Evolutionary conservation across 495 filamentous ascomycete species (phyloP).

Genomic region (Hypomontagnella submonticulosa): DNA sequence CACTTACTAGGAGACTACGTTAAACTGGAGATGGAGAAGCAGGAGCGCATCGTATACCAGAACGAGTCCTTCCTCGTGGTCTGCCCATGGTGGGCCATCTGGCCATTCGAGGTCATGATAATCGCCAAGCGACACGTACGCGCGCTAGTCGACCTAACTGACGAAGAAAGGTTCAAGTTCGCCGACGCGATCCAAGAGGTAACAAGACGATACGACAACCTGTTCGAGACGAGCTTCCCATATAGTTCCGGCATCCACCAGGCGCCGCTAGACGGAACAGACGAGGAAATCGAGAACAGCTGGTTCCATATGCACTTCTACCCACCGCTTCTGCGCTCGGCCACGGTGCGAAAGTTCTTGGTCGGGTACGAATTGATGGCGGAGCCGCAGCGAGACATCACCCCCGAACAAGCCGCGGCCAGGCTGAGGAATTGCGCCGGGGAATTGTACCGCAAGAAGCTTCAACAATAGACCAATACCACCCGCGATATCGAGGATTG

Average conservation of each 20-base stretch:
- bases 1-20: slow-evolving; percentile 90
- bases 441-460: slow-evolving; percentile 80
- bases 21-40: slow-evolving; percentile 79
- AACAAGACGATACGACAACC: slow-evolving; percentile 91
- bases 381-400: slow-evolving; percentile 97
- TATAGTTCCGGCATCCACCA: slow-evolving; percentile 95
- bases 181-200: slow-evolving; percentile 88
- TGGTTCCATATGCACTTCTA: slow-evolving; percentile 98
- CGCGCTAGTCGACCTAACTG: slow-evolving; percentile 80
- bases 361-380: slow-evolving; percentile 97
- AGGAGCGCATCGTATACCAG: slow-evolving; percentile 86
- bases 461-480: slow-evolving; percentile 48
- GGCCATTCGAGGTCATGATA: slow-evolving; percentile 97
- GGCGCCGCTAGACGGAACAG: slow-evolving; percentile 85
- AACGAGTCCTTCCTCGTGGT: slow-evolving; percentile 85
- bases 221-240: slow-evolving; percentile 96
- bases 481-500: slow-evolving; percentile 3
- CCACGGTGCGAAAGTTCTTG: slow-evolving; percentile 93
- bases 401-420: slow-evolving; percentile 92
- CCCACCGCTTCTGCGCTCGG: slow-evolving; percentile 89
- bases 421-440: slow-evolving; percentile 79
- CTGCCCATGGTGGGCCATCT: slow-evolving; percentile 96
- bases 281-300: slow-evolving; percentile 84
- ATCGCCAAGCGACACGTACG: slow-evolving; percentile 82
- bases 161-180: slow-evolving; percentile 72